Conservation (phyloP, 1,284 basidiomycete species). For the Xerocomus alliaceus region DNA sequence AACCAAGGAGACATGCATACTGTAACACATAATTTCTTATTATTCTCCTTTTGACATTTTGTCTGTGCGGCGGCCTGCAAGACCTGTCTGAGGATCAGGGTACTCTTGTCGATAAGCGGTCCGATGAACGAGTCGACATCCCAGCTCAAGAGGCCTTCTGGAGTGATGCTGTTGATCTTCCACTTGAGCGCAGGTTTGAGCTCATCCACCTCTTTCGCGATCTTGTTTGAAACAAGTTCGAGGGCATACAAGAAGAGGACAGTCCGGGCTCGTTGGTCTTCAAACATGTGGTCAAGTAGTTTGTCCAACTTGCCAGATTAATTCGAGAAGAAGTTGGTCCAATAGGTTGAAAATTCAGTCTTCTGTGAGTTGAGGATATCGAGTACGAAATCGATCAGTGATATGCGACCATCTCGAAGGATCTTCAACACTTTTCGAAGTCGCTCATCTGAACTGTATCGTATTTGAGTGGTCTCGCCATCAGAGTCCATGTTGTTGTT, state of each 20-base stretch:
- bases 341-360: neutral
- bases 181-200: neutral
- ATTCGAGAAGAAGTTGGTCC: neutral
- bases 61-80: neutral
- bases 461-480: neutral
- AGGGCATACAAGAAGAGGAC: neutral
- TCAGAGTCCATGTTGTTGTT: neutral
- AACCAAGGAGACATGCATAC: neutral
- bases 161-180: neutral
- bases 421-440: neutral
- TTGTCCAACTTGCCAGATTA: neutral
- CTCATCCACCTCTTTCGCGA: neutral
- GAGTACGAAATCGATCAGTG: neutral
- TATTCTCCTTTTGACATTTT: neutral
- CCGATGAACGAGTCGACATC: neutral
- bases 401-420: neutral
- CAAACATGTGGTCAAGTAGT: neutral
- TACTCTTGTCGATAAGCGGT: neutral
- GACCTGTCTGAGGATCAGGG: neutral
- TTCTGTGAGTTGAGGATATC: neutral
- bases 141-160: neutral
- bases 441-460: neutral
- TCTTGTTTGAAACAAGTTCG: neutral
- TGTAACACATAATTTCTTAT: neutral
- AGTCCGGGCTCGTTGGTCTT: neutral